Evolutionary conservation across 768 basidiomycete species (phyloP), one percentile per base, ranked within the genome.

Genomic region (Tylopilus balloui): DNA sequence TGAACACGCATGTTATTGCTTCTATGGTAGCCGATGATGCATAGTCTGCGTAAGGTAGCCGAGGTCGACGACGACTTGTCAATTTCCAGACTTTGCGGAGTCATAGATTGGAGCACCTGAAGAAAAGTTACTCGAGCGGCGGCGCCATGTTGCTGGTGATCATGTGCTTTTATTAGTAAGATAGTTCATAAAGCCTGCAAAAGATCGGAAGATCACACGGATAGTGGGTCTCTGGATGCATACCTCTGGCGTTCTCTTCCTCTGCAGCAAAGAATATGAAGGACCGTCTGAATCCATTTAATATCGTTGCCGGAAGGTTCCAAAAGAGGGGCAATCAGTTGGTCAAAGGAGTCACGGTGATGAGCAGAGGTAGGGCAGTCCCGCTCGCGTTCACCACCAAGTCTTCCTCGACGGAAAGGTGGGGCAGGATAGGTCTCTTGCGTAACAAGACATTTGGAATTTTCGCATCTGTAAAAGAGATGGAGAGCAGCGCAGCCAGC

Each of bases 251-350:
- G 57, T 82, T 77, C 14, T 45, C 58, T 66, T 88, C 85, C 31
- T 86, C 84, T 1, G 85, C 85, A 4, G 84, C 88, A 50, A 58
- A 50, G 12, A 65, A 13, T 37, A 66, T 8, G 35, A 67, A n/a
- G 65, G 63, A 6, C 65, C 65, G 10, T 55, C 60, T 65, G 6
- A 9, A n/a, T 42, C 8, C 4, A 4, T 25, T 44, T 84, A 88
- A 65, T 76, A 88, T 29, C 86, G 77, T 66, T 88, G 86, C 61
- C 79, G 72, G 68, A 89, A 89, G n/a, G 84, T 88, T n/a, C 86
- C 86, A 19, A 78, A 67, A 23, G 72, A 68, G n/a, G 83, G 79
- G 52, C 77, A 45, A 63, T 68, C 27, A 65, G 42, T 39, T 69
- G 67, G 35, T 68, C 47, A 20, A 69, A 69, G 36, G 59, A 50